Conservation (phyloP, 306 rosid genomes). For the Trifolium fragiferum region DNA sequence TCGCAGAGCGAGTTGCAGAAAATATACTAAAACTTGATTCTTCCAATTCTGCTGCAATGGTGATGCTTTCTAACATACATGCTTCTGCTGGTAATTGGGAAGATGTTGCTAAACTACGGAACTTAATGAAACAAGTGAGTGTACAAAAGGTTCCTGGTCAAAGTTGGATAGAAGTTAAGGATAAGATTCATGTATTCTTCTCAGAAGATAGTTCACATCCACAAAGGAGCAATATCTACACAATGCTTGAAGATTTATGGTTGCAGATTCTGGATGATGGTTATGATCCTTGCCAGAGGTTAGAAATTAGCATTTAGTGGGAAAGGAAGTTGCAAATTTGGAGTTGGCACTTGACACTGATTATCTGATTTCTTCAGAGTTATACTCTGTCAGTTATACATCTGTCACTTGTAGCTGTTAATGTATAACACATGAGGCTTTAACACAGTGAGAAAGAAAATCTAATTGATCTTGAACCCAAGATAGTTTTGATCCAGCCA, state of each 20-base stretch:
- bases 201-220: constrained; percentile 74
- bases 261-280: constrained; percentile 67
- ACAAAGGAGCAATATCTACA: constrained; percentile 55
- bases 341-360: not conserved
- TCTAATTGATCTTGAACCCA: not conserved
- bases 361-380: constrained; percentile 13
- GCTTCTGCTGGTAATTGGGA: constrained; percentile 71
- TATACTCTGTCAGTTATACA: constrained; percentile 12
- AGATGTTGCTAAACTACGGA: constrained; percentile 67
- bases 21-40: constrained; percentile 67
- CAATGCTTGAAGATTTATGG: constrained; percentile 70
- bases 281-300: constrained; percentile 50
- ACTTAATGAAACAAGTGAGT: constrained; percentile 60
- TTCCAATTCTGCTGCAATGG: constrained; percentile 68
- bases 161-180: constrained; percentile 63
- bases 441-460: not conserved
- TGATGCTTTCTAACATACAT: constrained; percentile 66
- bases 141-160: constrained; percentile 75
- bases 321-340: not conserved
- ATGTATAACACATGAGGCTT: not conserved
- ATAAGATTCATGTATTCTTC: constrained; percentile 64
- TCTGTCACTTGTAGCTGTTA: constrained; percentile 14
- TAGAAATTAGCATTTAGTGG: constrained; percentile 40
- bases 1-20: constrained; percentile 72
- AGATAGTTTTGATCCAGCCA: constrained; percentile 24